Evolutionary conservation across 371 early-diverging fungal species (phyloP).

Genomic region (Rhizopus delemar): DNA sequence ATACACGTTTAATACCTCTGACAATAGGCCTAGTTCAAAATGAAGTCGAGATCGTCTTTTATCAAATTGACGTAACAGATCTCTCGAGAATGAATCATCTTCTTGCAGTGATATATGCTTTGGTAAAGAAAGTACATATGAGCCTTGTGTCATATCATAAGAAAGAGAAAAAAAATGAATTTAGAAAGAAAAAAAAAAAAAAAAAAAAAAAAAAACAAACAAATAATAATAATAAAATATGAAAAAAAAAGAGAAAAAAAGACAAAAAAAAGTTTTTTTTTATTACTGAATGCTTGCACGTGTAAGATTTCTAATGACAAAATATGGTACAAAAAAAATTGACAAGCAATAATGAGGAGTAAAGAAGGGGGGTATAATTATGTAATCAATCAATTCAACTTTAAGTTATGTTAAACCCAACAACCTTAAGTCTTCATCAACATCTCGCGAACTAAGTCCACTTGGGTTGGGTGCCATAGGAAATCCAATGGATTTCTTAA

Average conservation of each 20-base stretch:
- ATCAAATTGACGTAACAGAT: constrained; percentile 45
- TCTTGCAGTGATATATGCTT: constrained; percentile 14
- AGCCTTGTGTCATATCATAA: constrained; percentile 14
- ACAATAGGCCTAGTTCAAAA: constrained; percentile 32
- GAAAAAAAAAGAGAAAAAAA: not conserved
- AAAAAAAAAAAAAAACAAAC: constrained; percentile 5
- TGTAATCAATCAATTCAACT: not conserved
- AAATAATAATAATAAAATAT: not conserved
- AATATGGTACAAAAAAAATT: constrained; percentile 13
- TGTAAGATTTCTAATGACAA: constrained; percentile 4
- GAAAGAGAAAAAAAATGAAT: not conserved
- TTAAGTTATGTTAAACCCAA: constrained; percentile 24
- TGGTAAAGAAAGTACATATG: constrained; percentile 20
- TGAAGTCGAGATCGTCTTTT: constrained; percentile 36
- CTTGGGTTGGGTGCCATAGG: constrained; percentile 46
- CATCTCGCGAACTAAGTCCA: constrained; percentile 38
- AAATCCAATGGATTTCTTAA: constrained; percentile 49
- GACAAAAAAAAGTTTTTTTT: constrained; percentile 4
- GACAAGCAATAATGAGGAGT: constrained; percentile 3
- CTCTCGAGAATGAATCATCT: constrained; percentile 39
- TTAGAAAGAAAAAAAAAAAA: constrained; percentile 6
- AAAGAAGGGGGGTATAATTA: constrained; percentile 1
- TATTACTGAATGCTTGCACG: constrained; percentile 4
- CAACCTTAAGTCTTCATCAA: constrained; percentile 50
- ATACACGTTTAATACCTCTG: constrained; percentile 33